Conservation (phyloP, 805 yeast genomes). For the Lipomyces lipofer region DNA sequence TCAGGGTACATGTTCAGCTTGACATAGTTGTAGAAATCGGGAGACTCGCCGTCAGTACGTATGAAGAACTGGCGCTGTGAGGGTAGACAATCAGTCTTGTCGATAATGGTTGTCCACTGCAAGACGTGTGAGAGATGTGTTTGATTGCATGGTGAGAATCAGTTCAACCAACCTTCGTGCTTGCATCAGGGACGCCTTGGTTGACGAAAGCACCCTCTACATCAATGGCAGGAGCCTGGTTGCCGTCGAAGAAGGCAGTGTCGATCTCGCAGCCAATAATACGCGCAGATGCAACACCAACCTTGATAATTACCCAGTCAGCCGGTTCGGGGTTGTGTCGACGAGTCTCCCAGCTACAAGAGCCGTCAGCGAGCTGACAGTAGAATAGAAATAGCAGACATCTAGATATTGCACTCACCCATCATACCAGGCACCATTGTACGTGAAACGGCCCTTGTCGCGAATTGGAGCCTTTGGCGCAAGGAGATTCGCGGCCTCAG, state of each 20-base stretch:
- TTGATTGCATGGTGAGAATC: no score
- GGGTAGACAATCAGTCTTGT: conserved; percentile 83
- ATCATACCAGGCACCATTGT: conserved; percentile 94
- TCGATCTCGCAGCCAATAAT: conserved; percentile 85
- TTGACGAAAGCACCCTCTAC: conserved; percentile 59
- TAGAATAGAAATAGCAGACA: no score
- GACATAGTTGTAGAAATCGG: conserved; percentile 68
- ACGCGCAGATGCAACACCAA: conserved; percentile 82
- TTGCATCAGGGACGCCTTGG: conserved; percentile 41
- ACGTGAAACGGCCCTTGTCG: conserved; percentile 44
- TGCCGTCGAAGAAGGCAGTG: conserved; percentile 92
- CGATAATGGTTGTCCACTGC: conserved; percentile 73
- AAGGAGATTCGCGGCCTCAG: conserved; percentile 83
- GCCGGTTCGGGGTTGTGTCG: conserved; percentile 83
- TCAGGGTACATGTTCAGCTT: conserved; percentile 93
- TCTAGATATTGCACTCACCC: conserved; percentile 54
- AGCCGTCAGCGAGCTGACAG: no score
- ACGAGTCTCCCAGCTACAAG: conserved; percentile 79
- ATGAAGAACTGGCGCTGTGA: conserved; percentile 79
- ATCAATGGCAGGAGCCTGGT: conserved; percentile 87
- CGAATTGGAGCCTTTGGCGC: conserved; percentile 78
- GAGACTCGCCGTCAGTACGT: conserved; percentile 57
- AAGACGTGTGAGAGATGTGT: neutral
- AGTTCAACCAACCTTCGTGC: conserved; percentile 13
- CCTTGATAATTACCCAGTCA: conserved; percentile 81